Base-by-base conservation (phyloP, 352 stramenopile genomes). In the Phytophthora tentaculata region DNA sequence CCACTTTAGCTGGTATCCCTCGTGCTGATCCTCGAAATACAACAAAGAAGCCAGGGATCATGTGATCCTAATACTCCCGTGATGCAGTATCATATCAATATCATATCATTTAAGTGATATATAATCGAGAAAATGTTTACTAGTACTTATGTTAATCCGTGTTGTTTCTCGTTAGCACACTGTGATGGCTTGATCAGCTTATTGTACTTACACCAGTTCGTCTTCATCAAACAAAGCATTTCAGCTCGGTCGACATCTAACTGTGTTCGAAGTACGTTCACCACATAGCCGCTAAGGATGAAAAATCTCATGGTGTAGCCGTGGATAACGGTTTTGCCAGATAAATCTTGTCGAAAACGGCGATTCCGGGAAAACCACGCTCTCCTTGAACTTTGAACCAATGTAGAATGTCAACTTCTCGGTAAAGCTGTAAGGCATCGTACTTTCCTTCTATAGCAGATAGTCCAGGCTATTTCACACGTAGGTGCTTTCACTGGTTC, bases 171-270 rank as follows among this genome's bases (percentile, higher is more conserved):
- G 10, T 14, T 39, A 39, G 17, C 14, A 13, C 2, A 6, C 39
- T 43, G 17, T 13, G 16, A 22, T 20, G 7, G 0, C 3, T 49
- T 49, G 1, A 49, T 0, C 17, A 26, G 7, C 7, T 17, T 17
- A 13, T 48, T 67, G 26, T 67, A 60, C 19, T 60, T n/a, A 8
- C 6, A 5, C 49, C 39, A 67, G 14, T 55, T 67, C 7, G 41
- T 39, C 26, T 55, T 60, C 59, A 60, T 67, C 50, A 67, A 12
- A 16, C 50, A 53, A 24, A 67, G 12, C 19, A 59, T 45, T 41
- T 60, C 60, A 13, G 60, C 50, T 32, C 60, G 41, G 10, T 67
- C 20, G 2, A 50, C 60, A 14, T 67, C 49, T 24, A 67, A 9
- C 10, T 29, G 19, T 16, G n/a, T n/a, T n/a, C n/a, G n/a, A 3